These are phyloP conservation scores for Botrytis hyacinthi DNA, from an alignment of 2,329 filamentous ascomycete genomes.

Conservation along the genomic window DNA sequence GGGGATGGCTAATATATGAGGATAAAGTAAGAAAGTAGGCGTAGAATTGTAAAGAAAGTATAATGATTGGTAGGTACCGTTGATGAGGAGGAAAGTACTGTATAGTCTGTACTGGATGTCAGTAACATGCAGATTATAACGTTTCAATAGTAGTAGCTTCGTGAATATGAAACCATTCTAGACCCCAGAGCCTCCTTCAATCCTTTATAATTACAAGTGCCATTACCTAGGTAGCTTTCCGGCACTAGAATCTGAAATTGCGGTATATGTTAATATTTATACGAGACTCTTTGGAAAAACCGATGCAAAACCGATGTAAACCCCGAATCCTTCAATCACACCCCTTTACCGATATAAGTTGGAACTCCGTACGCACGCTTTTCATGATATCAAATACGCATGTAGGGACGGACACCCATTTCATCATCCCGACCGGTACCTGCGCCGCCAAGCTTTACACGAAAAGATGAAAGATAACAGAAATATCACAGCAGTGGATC, in stretches of 20 bases:
- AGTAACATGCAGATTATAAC: neutral
- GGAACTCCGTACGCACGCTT: neutral
- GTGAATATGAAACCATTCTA: neutral
- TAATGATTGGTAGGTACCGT: neutral
- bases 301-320: neutral
- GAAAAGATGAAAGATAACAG: neutral
- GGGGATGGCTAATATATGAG: neutral
- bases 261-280: neutral
- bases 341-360: neutral
- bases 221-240: neutral
- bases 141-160: neutral
- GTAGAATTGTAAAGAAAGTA: neutral
- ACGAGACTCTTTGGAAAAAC: neutral
- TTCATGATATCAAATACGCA: neutral
- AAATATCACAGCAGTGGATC: neutral
- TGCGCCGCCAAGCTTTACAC: constrained; percentile 7
- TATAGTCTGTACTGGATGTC: neutral
- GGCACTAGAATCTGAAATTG: neutral
- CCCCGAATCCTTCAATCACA: neutral
- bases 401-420: neutral
- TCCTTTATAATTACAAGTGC: neutral
- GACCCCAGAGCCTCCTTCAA: neutral
- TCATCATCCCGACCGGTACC: neutral
- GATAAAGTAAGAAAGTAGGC: neutral
- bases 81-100: neutral